A percentile compares a stretch with the other conserved stretches of the same genome.
These are phyloP conservation scores for Sugiyamaella chiloensis DNA, from an alignment of 805 yeast species.

Conservation along the genomic window DNA sequence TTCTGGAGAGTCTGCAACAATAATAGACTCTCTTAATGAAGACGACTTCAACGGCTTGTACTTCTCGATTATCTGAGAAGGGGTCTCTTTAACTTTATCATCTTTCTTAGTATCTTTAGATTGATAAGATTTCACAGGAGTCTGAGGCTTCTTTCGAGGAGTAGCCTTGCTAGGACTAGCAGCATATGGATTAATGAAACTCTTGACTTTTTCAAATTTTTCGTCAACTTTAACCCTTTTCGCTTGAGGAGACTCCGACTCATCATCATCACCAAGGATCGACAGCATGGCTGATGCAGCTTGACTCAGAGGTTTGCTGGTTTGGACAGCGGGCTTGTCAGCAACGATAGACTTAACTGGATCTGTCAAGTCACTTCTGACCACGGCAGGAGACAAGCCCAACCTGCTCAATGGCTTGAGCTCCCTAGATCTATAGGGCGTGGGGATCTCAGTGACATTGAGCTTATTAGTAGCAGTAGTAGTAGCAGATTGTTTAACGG, in stretches of 20 bases:
- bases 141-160: background rate
- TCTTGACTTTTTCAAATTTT: constrained; percentile 25
- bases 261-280: constrained; percentile 36
- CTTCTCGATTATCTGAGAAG: constrained; percentile 3
- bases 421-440: constrained; percentile 14
- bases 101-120: background rate
- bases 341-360: background rate
- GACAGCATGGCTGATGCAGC: constrained; percentile 51
- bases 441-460: constrained; percentile 10
- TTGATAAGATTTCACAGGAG: background rate
- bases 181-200: constrained; percentile 45
- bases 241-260: constrained; percentile 8
- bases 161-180: constrained; percentile 9
- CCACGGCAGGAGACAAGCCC: background rate
- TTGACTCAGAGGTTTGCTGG: constrained; percentile 36
- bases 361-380: background rate
- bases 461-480: background rate
- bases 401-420: background rate
- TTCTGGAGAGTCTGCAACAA: constrained; percentile 10
- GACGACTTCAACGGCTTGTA: constrained; percentile 21
- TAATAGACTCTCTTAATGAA: constrained; percentile 16
- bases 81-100: background rate
- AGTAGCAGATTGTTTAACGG: background rate
- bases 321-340: background rate
- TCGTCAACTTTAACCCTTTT: constrained; percentile 15